Evolutionary conservation across 192 early-diverging fungal species (phyloP).

Genomic region (Diversispora epigaea): DNA sequence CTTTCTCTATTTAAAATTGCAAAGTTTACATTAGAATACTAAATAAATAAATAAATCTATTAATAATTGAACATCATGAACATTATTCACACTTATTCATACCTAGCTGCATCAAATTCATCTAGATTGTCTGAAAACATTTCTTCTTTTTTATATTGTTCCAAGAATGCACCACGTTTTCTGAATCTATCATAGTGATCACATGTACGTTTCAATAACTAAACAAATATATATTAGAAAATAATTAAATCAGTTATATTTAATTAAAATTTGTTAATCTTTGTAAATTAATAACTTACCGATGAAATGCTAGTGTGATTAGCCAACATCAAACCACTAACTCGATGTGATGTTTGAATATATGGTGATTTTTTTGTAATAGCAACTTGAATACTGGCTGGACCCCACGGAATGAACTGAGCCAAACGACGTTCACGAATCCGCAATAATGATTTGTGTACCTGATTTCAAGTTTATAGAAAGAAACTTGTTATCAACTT

Average conservation of each 20-base stretch:
- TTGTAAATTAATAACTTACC: slow-evolving; percentile 45
- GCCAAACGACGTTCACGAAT: slow-evolving; percentile 92
- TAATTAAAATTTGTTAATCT: slow-evolving; percentile 28
- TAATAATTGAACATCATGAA: too few relatives aligned
- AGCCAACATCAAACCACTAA: slow-evolving; percentile 97
- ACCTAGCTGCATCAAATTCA: slow-evolving; percentile 88
- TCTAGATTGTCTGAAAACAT: slow-evolving; percentile 80
- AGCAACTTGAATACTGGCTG: slow-evolving; percentile 97
- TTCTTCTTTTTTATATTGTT: slow-evolving; percentile 84
- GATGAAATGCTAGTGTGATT: slow-evolving; percentile 94
- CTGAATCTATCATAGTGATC: slow-evolving; percentile 92
- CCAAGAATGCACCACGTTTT: slow-evolving; percentile 95
- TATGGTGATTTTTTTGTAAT: slow-evolving; percentile 93
- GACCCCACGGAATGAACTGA: slow-evolving; percentile 99
- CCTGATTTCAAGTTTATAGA: slow-evolving; percentile 47
- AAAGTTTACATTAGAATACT: slow-evolving; percentile 15
- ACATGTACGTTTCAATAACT: slow-evolving; percentile 88
- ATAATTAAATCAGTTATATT: slow-evolving; percentile 10
- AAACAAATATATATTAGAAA: slow-evolving; percentile 15
- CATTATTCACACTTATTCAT: background rate
- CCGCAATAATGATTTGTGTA: slow-evolving; percentile 94
- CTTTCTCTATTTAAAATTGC: slow-evolving; percentile 57
- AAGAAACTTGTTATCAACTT: background rate
- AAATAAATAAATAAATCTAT: background rate
- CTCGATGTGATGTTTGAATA: slow-evolving; percentile 85